These are phyloP conservation scores for Chenopodium suecicum DNA, from an alignment of 148 eudicot species.

Conservation along the genomic window DNA sequence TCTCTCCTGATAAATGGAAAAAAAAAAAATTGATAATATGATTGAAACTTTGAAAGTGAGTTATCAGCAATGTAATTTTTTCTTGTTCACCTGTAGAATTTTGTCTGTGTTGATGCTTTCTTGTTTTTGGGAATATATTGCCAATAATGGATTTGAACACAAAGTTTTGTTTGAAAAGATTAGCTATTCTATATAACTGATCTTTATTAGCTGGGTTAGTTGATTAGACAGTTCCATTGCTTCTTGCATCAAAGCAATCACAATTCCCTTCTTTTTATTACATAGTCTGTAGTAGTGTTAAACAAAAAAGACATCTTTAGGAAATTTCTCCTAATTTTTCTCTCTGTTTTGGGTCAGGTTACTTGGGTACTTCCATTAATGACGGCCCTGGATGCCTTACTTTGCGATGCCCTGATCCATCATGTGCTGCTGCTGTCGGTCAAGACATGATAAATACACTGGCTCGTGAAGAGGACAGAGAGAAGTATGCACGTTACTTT, in stretches of 20 bases:
- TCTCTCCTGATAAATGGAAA: not conserved
- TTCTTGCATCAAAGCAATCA: not conserved
- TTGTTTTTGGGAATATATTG: not conserved
- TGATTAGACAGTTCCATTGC: not conserved
- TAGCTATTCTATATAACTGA: not conserved
- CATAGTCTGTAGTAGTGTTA: not conserved
- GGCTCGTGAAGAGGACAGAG: constrained; percentile 58
- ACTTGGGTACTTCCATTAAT: constrained; percentile 60
- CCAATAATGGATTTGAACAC: not conserved
- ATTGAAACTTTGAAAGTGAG: not conserved
- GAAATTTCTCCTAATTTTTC: not conserved
- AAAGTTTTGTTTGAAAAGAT: not conserved
- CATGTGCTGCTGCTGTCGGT: constrained; percentile 84
- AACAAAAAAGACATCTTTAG: no score
- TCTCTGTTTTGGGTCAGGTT: constrained; percentile 40
- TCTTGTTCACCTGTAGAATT: not conserved
- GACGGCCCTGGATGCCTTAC: constrained; percentile 88
- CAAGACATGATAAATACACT: constrained; percentile 67
- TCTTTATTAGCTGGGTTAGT: not conserved
- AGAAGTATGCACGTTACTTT: constrained; percentile 71
- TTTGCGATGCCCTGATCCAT: constrained; percentile 86
- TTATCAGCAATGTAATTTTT: not conserved
- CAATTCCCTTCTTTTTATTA: not conserved
- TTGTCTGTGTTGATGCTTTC: not conserved
- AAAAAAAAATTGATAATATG: not conserved